Percentiles rank a stretch among this genome's conserved stretches.
phyloP scores from a whole-genome alignment of 1,139 yeast species.

The Suhomyces atakaporum region DNA sequence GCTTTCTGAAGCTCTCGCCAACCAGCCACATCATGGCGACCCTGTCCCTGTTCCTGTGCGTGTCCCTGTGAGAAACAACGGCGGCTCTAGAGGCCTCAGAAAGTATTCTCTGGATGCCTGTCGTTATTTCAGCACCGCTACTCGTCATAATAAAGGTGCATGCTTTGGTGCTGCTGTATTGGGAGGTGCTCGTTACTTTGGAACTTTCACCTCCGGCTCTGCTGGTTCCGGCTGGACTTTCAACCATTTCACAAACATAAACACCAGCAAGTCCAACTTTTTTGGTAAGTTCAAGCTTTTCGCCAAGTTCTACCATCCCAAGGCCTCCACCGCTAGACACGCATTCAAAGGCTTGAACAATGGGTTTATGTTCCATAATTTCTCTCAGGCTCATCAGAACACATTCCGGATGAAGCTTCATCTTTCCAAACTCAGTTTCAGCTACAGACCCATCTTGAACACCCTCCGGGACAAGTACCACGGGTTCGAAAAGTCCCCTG shows the following conservation, averaged over 20 bases:
- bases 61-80: constrained; percentile 12
- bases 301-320: constrained; percentile 17
- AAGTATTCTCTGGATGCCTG: constrained; percentile 2
- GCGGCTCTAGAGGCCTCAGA: constrained; percentile 2
- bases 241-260: constrained; percentile 14
- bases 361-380: constrained; percentile 27
- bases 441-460: constrained; percentile 22
- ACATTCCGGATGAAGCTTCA: constrained; percentile 24
- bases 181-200: constrained; percentile 10
- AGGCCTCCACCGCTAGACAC: constrained; percentile 10
- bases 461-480: constrained; percentile 15
- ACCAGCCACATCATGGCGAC: constrained; percentile 15
- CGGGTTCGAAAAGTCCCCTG: not conserved
- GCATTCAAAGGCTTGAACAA: constrained; percentile 16
- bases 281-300: constrained; percentile 16
- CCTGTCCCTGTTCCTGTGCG: constrained; percentile 32
- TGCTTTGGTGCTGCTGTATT: constrained; percentile 1
- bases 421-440: constrained; percentile 21
- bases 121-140: constrained; percentile 5
- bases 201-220: constrained; percentile 11
- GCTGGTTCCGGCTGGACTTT: constrained; percentile 12
- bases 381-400: constrained; percentile 27
- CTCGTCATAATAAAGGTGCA: not conserved
- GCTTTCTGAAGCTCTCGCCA: constrained; percentile 28
- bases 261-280: constrained; percentile 12